Evolutionary conservation across 1,284 basidiomycete genomes (phyloP).

Genomic region (Trametes polyzona): DNA sequence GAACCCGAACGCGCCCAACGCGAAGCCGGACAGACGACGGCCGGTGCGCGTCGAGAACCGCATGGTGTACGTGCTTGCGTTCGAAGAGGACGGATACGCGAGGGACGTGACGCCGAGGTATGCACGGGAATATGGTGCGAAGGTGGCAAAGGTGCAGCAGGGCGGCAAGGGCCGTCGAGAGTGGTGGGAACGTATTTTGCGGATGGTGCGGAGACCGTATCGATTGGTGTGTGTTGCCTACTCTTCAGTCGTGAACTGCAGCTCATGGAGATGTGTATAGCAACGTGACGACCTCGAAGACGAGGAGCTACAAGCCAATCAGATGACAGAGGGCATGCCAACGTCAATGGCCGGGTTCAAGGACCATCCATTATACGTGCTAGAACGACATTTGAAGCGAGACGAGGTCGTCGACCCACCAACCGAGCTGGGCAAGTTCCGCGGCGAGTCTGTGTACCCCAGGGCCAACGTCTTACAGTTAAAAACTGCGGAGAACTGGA

Average conservation of each 20-base stretch:
- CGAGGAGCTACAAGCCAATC: conserved; percentile 83
- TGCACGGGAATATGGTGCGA: conserved; percentile 83
- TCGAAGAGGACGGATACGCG: conserved; percentile 88
- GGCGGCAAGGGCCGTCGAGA: conserved; percentile 71
- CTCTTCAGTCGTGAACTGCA: too few species aligned
- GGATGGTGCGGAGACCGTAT: conserved; percentile 72
- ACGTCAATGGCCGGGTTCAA: conserved; percentile 92
- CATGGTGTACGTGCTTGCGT: conserved; percentile 92
- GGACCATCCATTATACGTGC: conserved; percentile 93
- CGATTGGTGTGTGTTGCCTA: conserved; percentile 62
- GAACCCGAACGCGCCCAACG: conserved; percentile 36
- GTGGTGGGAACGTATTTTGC: conserved; percentile 85
- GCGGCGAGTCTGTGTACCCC: conserved; percentile 92
- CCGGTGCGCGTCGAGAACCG: conserved; percentile 67
- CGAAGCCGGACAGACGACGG: conserved; percentile 35
- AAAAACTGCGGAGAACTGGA: conserved; percentile 95
- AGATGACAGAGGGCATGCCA: conserved; percentile 93
- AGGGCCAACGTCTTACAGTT: conserved; percentile 82
- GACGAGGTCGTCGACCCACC: conserved; percentile 89
- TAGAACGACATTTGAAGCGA: conserved; percentile 87
- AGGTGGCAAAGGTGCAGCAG: conserved; percentile 83
- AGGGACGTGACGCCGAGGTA: conserved; percentile 79
- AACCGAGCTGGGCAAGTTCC: conserved; percentile 88
- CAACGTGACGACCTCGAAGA: conserved; percentile 94
- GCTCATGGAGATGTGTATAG: conserved; percentile 42